phyloP scores from a whole-genome alignment of 2,329 filamentous ascomycete genomes.

The Colletotrichum endophyticum region DNA sequence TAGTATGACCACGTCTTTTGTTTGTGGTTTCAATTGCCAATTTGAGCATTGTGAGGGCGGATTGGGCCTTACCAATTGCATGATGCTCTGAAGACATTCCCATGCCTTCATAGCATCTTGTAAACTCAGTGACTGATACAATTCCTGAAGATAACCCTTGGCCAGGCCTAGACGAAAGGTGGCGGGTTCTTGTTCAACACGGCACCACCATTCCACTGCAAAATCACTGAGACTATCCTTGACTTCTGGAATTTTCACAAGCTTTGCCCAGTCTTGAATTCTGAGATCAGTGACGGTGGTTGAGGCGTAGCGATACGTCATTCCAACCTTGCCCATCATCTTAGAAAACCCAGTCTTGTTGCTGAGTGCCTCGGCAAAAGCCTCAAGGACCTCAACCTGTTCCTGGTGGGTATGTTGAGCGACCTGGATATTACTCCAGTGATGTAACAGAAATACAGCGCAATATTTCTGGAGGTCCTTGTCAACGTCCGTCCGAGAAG shows the following conservation, averaged over 20 bases:
- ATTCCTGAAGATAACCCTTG: not conserved
- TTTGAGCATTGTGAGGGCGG: not conserved
- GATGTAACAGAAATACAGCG: not conserved
- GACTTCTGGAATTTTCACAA: not conserved
- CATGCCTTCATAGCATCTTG: not conserved
- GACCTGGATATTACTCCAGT: not conserved
- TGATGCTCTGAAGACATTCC: not conserved
- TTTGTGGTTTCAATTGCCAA: accelerated
- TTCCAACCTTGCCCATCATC: not conserved
- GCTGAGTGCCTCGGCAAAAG: not conserved
- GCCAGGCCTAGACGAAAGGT: not conserved
- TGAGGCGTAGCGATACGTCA: not conserved
- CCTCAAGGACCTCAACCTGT: not conserved
- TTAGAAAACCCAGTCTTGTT: not conserved
- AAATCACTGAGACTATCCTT: not conserved
- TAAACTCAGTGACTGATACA: not conserved
- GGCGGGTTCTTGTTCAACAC: not conserved
- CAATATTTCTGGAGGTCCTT: not conserved
- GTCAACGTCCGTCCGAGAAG: not conserved
- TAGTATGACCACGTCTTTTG: not conserved
- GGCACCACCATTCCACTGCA: not conserved
- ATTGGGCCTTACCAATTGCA: not conserved
- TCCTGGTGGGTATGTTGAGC: not conserved
- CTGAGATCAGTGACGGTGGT: not conserved
- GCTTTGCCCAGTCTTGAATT: not conserved